Base-by-base conservation (phyloP, 768 basidiomycete genomes). In the Termitomyces sp. region DNA sequence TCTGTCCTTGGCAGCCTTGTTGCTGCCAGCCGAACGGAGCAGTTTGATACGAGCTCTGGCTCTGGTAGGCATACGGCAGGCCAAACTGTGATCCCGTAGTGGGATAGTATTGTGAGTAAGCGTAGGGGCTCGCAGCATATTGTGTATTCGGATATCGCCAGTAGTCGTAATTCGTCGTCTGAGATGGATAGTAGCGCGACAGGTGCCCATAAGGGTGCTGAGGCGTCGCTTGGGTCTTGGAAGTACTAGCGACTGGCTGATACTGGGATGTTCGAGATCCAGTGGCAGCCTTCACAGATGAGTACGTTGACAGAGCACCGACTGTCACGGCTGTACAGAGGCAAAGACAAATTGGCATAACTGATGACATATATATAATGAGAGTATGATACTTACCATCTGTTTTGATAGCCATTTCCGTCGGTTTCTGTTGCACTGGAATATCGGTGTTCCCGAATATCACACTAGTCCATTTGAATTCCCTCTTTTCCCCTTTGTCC, bases 391-490 rank as follows among this genome's bases (percentile, higher is more conserved):
- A 71, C 81, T 73, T 70, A 83, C 83, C 71, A 64, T 69, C 68
- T 72, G 74, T 66, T 50, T 80, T 78, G 40, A 72, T 64, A 11
- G 73, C 72, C 30, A 77, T 69, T 60, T 85, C 85, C 3, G 80
- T 76, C 19, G 87, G 87, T 62, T 86, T 89, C 66, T 88, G 87
- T 52, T 80, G 79, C n/a, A 89, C 81, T 53, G 84, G 83, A 5
- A 75, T 81, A 47, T 88, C 87, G 1, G 82, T 85, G 49, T 78
- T 84, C n/a, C 87, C 89, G 57, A 90, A 86, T 19, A 91, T 79
- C 19, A 92, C 82, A 63, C 84, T 85, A 30, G 84, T 81, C 90
- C 90, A 92, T 67, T 89, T 91, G 66, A 92, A 89, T 67, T 91
- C 89, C 54, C 83, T 77, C 70, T 84, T 87, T 38, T 83, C 61